Evolutionary conservation across 371 early-diverging fungal species (phyloP), one percentile per base, ranked within the genome.

Genomic region (Neoconidiobolus thromboides): DNA sequence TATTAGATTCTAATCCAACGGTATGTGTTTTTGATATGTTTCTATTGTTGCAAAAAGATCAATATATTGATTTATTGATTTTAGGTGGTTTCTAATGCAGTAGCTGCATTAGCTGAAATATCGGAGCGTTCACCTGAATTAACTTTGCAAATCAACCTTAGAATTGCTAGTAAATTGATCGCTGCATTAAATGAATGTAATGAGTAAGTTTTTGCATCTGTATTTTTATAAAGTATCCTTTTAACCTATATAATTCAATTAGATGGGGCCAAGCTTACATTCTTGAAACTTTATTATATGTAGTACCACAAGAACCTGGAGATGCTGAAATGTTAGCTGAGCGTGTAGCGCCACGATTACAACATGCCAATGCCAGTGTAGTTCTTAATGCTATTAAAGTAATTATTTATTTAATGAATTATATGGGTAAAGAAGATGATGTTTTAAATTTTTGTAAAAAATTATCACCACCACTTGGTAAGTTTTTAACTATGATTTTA

Each of bases 301-400:
- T 87, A 67, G 80, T 83, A 3, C 96, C 96, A 61, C 75, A 79
- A 64, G 88, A 85, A 43, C 65, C 75, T 0, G 78, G 79, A n/a
- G 96, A 98, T 61, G 95, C 96, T 0, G 87, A 84, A 61, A 83
- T 81, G 48, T 73, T 96, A 52, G 82, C 85, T 36, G 96, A 98
- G 68, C 88, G 95, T 55, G 89, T 96, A 5, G 61, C 89, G 44
- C 91, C 96, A 38, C 77, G 98, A 47, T 71, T 98, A 39, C 94
- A 94, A 67, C 98, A 98, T 69, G 94, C 90, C 38, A 98, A 98
- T 68, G 83, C 92, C n/a, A 86, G 87, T 51, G 93, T 98, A 0
- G 96, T 96, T 0, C 71, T 96, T 62, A 77, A 86, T 2, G 82
- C 94, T 2, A 82, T 92, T 60, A 87, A 89, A 68, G 85, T 94